Conservation (phyloP, 345 rosid species). For the Eucalyptus globulus region DNA sequence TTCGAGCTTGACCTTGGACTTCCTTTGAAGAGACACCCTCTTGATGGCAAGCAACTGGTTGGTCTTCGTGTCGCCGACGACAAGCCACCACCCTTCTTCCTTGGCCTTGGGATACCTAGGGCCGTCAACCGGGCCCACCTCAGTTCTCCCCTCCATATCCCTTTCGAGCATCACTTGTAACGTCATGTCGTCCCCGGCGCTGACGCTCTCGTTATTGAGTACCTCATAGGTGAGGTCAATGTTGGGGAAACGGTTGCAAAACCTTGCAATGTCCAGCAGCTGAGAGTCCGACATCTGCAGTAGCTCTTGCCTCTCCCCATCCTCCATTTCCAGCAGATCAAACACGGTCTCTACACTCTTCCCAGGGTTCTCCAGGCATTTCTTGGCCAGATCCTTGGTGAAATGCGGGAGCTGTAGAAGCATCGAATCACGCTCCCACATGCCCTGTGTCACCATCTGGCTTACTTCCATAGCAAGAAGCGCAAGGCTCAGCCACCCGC, state of each 20-base stretch:
- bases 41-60: slow-evolving; percentile 86
- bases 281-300: slow-evolving; percentile 54
- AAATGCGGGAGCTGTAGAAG: slow-evolving; percentile 93
- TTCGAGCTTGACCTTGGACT: slow-evolving; percentile 66
- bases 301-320: slow-evolving; percentile 67
- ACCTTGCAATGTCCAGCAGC: slow-evolving; percentile 71
- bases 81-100: slow-evolving; percentile 99
- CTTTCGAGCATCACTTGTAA: slow-evolving; percentile 67
- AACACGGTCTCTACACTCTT: slow-evolving; percentile 67
- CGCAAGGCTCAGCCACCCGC: slow-evolving; percentile 86
- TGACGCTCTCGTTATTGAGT: slow-evolving; percentile 34
- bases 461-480: slow-evolving; percentile 86
- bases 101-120: slow-evolving; percentile 66
- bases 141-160: slow-evolving; percentile 72
- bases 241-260: slow-evolving; percentile 85
- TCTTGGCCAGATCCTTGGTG: slow-evolving; percentile 70
- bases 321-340: slow-evolving; percentile 91
- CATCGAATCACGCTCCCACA: slow-evolving; percentile 96
- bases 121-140: slow-evolving; percentile 72
- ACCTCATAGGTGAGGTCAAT: slow-evolving; percentile 65
- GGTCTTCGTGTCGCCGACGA: slow-evolving; percentile 69
- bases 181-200: slow-evolving; percentile 45
- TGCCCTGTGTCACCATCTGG: slow-evolving; percentile 95
- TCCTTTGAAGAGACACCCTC: slow-evolving; percentile 74
- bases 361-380: slow-evolving; percentile 74